Conservation (phyloP, 164 flowering plant species). For the Litsea cubeba region DNA sequence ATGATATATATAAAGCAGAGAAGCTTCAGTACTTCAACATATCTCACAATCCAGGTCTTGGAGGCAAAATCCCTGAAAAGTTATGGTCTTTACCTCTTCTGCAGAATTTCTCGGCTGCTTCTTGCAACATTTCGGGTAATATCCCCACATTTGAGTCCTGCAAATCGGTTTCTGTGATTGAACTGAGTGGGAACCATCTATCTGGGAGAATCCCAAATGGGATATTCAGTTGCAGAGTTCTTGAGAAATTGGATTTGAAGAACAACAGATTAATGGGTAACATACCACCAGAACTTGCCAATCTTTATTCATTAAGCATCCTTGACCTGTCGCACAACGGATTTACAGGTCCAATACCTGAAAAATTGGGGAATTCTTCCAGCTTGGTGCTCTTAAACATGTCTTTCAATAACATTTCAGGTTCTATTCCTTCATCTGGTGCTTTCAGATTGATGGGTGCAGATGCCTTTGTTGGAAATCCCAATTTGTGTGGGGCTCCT, state of each 20-base stretch:
- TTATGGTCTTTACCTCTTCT: conserved; percentile 59
- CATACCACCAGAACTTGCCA: conserved; percentile 53
- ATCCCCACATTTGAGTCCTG: conserved; percentile 61
- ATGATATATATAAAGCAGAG: conserved; percentile 45
- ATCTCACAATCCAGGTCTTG: conserved; percentile 55
- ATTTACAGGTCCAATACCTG: conserved; percentile 59
- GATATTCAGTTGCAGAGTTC: conserved; percentile 43
- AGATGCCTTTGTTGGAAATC: conserved; percentile 70
- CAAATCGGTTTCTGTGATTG: conserved; percentile 49
- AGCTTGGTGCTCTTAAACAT: conserved; percentile 55
- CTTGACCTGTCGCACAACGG: conserved; percentile 62
- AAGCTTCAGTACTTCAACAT: conserved; percentile 72
- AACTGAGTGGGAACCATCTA: conserved; percentile 47
- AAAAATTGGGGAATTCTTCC: conserved; percentile 39
- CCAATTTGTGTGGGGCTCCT: conserved; percentile 75
- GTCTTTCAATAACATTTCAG: conserved; percentile 74
- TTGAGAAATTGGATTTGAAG: conserved; percentile 42
- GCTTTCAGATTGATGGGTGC: conserved; percentile 48
- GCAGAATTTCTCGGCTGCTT: conserved; percentile 74
- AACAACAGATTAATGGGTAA: conserved; percentile 48
- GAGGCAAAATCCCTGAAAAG: conserved; percentile 53
- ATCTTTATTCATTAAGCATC: conserved; percentile 36
- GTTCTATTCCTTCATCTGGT: conserved; percentile 53
- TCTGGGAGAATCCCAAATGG: conserved; percentile 50
- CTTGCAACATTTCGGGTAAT: conserved; percentile 59